These are phyloP conservation scores for Peronospora tabacina DNA, from an alignment of 352 stramenopile species.

Conservation along the genomic window DNA sequence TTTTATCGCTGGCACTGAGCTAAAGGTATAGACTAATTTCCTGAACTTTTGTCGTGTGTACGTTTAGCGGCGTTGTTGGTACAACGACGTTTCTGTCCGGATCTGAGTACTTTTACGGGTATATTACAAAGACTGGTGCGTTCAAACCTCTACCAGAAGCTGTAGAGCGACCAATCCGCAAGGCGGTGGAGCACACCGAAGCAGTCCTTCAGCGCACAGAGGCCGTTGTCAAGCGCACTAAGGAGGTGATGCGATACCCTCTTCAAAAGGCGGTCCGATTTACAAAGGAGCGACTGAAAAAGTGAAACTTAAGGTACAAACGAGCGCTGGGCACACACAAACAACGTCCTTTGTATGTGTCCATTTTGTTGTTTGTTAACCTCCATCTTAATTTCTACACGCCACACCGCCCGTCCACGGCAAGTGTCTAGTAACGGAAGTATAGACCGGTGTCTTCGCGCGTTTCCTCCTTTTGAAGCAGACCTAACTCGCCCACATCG, in stretches of 20 bases:
- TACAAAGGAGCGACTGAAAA: conserved; percentile 26
- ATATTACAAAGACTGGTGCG: conserved; percentile 59
- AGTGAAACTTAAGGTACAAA: conserved; percentile 3
- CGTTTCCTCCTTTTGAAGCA: conserved; percentile 60
- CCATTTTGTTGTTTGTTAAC: conserved; percentile 36
- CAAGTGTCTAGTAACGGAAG: conserved; percentile 82
- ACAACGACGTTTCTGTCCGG: conserved; percentile 69
- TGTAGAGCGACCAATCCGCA: conserved; percentile 19
- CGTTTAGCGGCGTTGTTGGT: conserved; percentile 48
- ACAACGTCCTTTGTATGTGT: conserved; percentile 16
- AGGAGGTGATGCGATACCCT: conserved; percentile 19
- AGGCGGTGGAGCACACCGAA: conserved; percentile 29
- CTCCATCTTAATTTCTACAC: conserved; percentile 20
- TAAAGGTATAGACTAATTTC: neutral
- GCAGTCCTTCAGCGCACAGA: conserved; percentile 29
- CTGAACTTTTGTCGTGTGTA: conserved; percentile 1
- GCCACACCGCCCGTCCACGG: conserved; percentile 8
- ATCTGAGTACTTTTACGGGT: conserved; percentile 68
- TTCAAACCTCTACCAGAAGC: conserved; percentile 49
- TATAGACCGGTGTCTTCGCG: conserved; percentile 78
- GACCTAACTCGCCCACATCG: conserved; percentile 70
- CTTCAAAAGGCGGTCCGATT: conserved; percentile 20
- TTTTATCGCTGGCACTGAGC: conserved; percentile 2
- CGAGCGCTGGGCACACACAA: neutral
- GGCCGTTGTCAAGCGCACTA: conserved; percentile 28